Percentiles rank a stretch among this genome's conserved stretches.
Conservation (phyloP, 331 rosid species). For the Phaseolus coccineus region DNA sequence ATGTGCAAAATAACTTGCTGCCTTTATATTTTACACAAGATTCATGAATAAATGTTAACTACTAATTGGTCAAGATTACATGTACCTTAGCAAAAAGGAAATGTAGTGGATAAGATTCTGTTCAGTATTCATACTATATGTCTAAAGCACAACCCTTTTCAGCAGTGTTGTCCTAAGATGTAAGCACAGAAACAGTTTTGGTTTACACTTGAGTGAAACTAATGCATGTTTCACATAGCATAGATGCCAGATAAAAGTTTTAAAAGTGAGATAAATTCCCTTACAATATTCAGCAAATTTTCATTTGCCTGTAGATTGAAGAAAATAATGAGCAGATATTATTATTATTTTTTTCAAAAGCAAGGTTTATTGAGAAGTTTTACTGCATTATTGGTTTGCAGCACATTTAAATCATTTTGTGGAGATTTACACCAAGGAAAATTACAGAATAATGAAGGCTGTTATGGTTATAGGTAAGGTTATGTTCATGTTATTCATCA, state of each 20-base stretch:
- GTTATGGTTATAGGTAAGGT: constrained; percentile 65
- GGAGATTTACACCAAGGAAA: constrained; percentile 78
- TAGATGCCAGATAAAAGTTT: constrained; percentile 2
- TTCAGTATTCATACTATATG: not conserved
- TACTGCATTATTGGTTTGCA: constrained; percentile 52
- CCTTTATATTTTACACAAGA: constrained; percentile 13
- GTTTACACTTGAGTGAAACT: constrained; percentile 10
- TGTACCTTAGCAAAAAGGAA: constrained; percentile 9
- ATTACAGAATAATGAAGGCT: constrained; percentile 70
- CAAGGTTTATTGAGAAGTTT: constrained; percentile 35
- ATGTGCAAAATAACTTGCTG: not conserved
- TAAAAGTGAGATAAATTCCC: constrained; percentile 35
- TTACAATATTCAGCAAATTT: constrained; percentile 34
- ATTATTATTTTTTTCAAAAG: constrained; percentile 14
- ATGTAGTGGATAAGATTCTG: not conserved
- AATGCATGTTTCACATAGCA: constrained; percentile 20
- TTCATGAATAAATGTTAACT: not conserved
- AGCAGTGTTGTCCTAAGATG: constrained; percentile 8
- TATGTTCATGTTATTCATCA: constrained; percentile 36
- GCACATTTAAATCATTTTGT: constrained; percentile 92
- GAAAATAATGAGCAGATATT: constrained; percentile 7
- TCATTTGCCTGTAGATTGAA: constrained; percentile 32
- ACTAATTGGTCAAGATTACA: not conserved
- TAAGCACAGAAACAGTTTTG: constrained; percentile 29
- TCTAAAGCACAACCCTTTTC: not conserved